Evolutionary conservation across 2,329 filamentous ascomycete species (phyloP).

Genomic region (Venturia nashicola): DNA sequence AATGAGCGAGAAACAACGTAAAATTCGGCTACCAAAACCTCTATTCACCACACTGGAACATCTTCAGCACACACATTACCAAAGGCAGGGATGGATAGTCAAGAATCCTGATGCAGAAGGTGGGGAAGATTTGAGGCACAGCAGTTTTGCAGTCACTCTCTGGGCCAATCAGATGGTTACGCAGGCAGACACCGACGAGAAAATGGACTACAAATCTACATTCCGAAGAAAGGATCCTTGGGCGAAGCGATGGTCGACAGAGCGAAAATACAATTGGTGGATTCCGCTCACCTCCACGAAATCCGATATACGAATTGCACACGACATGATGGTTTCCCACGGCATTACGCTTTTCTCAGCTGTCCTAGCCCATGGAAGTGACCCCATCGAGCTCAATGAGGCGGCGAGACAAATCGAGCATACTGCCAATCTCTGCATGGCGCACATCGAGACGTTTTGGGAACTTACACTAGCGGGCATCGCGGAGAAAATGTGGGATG

Average conservation of each 20-base stretch:
- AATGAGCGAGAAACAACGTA: not conserved
- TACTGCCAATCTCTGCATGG: not conserved
- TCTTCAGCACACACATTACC: not conserved
- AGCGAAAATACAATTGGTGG: conserved; percentile 1
- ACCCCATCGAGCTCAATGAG: not conserved
- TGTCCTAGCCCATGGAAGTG: not conserved
- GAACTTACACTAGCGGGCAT: not conserved
- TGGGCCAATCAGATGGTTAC: not conserved
- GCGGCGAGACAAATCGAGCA: not conserved
- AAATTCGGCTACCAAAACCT: not conserved
- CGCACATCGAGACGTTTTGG: not conserved
- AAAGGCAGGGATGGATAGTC: not conserved
- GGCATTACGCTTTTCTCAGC: conserved; percentile 2
- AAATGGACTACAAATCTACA: not conserved
- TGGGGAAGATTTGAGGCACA: not conserved
- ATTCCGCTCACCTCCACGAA: not conserved
- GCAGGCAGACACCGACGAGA: not conserved
- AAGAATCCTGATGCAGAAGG: not conserved
- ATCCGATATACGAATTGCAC: not conserved
- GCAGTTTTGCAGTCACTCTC: not conserved
- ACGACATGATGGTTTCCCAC: conserved; percentile 3
- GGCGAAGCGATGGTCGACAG: not conserved
- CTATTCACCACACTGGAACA: not conserved
- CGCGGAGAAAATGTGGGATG: not conserved
- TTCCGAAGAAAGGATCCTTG: not conserved